Evolutionary conservation across 768 basidiomycete species (phyloP).

Genomic region (Mrakia blollopis): DNA sequence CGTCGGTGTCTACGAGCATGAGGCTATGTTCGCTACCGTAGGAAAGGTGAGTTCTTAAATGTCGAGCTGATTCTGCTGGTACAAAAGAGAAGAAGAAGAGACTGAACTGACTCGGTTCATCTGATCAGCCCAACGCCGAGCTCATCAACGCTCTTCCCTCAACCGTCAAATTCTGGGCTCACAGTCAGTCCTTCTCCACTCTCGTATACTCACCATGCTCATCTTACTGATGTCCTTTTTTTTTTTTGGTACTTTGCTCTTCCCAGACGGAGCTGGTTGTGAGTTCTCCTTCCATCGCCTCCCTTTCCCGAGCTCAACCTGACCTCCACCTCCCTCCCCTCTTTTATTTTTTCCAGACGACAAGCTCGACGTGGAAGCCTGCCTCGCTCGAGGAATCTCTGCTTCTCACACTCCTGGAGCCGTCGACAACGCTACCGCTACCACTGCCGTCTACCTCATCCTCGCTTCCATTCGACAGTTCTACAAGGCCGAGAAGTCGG

Average conservation of each 20-base stretch:
- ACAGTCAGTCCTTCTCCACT: not conserved
- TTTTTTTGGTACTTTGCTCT: not conserved
- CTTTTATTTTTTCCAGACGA: constrained; percentile 95
- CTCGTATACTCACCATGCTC: no score
- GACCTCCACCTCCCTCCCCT: constrained; percentile 39
- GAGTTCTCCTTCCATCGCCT: not conserved
- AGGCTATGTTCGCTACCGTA: constrained; percentile 7
- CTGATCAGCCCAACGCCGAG: constrained; percentile 9
- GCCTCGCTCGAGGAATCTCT: constrained; percentile 62
- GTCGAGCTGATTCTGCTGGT: not conserved
- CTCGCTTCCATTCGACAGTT: constrained; percentile 72
- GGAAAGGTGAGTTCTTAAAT: not conserved
- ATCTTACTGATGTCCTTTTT: not conserved
- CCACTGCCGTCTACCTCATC: constrained; percentile 76
- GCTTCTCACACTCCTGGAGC: constrained; percentile 87
- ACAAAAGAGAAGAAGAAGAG: not conserved
- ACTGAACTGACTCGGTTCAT: not conserved
- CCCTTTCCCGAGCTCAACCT: not conserved
- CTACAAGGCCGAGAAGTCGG: constrained; percentile 56
- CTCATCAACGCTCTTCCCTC: constrained; percentile 20
- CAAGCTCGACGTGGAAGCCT: constrained; percentile 70
- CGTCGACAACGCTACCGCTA: constrained; percentile 86
- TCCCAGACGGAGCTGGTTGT: not conserved
- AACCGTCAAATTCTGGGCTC: constrained; percentile 16
- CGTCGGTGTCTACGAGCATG: constrained; percentile 21